Evolutionary conservation across 2,329 filamentous ascomycete species (phyloP).

Genomic region (Trichoderma polysporum): DNA sequence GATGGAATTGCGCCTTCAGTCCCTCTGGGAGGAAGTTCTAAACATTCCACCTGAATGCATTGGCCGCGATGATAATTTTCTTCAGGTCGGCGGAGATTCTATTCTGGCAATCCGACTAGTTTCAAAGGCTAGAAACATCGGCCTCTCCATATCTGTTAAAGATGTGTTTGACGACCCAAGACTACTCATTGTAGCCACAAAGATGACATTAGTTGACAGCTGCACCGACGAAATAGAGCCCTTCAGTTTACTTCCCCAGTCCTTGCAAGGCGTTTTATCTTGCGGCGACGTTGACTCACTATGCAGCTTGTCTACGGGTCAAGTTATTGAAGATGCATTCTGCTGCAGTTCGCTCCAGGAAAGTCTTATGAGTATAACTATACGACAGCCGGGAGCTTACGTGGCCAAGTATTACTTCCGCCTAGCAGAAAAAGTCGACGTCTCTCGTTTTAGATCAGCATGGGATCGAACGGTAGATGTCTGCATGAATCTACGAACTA

Average conservation of each 20-base stretch:
- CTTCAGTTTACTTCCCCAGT: not conserved
- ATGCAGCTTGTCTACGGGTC: too few relatives aligned
- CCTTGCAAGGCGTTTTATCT: too few relatives aligned
- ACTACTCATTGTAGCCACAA: not conserved
- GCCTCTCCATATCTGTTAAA: conserved; percentile 15
- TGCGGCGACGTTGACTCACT: too few relatives aligned
- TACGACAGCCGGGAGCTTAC: conserved; percentile 20
- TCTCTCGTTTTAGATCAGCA: conserved; percentile 3
- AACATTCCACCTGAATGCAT: not conserved
- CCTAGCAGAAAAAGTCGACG: not conserved
- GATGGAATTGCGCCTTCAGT: conserved; percentile 1
- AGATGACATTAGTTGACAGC: not conserved
- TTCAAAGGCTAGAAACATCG: not conserved
- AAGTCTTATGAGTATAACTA: conserved; percentile 21
- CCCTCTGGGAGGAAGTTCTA: not conserved
- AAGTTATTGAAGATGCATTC: conserved; percentile 20
- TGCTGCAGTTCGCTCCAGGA: conserved; percentile 22
- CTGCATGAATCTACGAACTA: conserved; percentile 18
- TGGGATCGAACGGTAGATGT: conserved; percentile 20
- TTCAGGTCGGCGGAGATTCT: conserved; percentile 15
- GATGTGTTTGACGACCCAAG: conserved; percentile 23
- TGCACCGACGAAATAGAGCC: too few relatives aligned
- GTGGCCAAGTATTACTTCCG: not conserved
- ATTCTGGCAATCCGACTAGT: conserved; percentile 11
- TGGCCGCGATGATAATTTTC: conserved; percentile 11